Percentiles rank a stretch among this genome's conserved stretches.
Conservation (phyloP, 1,284 basidiomycete genomes). For the Moesziomyces globuligerus region DNA sequence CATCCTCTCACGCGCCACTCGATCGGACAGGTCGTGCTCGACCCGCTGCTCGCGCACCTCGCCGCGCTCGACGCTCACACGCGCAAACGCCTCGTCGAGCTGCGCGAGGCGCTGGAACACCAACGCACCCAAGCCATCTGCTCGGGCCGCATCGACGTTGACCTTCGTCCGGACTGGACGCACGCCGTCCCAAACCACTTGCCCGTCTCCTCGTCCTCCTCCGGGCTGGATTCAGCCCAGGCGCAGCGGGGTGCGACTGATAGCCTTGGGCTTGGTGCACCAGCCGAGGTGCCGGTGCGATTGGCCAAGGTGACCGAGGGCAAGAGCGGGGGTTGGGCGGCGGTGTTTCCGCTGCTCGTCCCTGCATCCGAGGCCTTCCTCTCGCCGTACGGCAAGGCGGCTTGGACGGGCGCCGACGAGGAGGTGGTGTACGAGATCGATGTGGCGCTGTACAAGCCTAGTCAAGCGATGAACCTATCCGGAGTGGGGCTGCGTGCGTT, state of each 20-base stretch:
- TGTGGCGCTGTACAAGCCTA: constrained; percentile 28
- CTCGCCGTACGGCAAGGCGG: too few relatives aligned
- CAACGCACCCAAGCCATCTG: neutral
- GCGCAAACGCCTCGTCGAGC: constrained; percentile 1
- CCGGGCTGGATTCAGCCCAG: too few relatives aligned
- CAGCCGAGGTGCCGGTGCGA: neutral
- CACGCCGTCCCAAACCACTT: neutral
- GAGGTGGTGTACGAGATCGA: constrained; percentile 11
- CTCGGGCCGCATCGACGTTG: neutral
- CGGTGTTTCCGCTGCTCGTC: constrained; percentile 8
- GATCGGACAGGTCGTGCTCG: constrained; percentile 37
- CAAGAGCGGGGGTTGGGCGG: constrained; percentile 12
- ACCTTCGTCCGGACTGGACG: constrained; percentile 3
- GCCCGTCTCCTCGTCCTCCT: neutral
- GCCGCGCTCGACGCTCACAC: constrained; percentile 2
- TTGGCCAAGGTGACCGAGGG: constrained; percentile 2
- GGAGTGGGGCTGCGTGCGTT: constrained; percentile 14
- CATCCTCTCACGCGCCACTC: constrained; percentile 39
- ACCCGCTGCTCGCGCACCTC: constrained; percentile 13
- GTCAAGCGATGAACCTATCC: constrained; percentile 38
- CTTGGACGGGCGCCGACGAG: neutral
- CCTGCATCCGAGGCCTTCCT: constrained; percentile 1
- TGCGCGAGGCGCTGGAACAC: constrained; percentile 9
- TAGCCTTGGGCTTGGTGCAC: too few relatives aligned
- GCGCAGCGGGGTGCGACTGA: neutral